Conservation (phyloP, 345 rosid species). For the Eucalyptus dawsonii region DNA sequence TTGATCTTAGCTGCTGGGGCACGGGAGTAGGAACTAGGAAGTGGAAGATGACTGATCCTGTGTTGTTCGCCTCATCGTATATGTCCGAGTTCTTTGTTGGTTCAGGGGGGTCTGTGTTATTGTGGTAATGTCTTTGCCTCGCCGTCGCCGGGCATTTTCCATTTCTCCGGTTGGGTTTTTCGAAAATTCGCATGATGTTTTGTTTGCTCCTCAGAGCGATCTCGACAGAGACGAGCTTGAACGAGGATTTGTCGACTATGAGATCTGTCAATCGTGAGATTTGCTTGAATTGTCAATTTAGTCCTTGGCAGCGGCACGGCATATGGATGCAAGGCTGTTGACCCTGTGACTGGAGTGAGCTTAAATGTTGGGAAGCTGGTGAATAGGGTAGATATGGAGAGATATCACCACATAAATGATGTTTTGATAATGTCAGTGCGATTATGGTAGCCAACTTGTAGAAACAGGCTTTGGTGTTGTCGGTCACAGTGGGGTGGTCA, state of each 20-base stretch:
- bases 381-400: not conserved
- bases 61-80: not conserved
- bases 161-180: not conserved
- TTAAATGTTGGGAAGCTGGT: not conserved
- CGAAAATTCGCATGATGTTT: not conserved
- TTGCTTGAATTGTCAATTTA: not conserved
- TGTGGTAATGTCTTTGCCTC: not conserved
- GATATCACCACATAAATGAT: not conserved
- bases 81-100: not conserved
- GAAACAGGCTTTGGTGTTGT: not conserved
- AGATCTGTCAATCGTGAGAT: not conserved
- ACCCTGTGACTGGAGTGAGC: not conserved
- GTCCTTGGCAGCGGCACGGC: not conserved
- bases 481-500: not conserved
- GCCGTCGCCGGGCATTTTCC: not conserved
- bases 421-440: not conserved
- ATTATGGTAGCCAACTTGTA: not conserved
- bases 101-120: not conserved
- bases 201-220: not conserved
- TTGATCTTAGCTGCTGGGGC: not conserved
- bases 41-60: not conserved
- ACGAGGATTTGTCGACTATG: not conserved
- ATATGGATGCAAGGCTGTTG: not conserved
- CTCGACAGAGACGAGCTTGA: not conserved
- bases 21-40: not conserved